Evolutionary conservation across 2,329 filamentous ascomycete species (phyloP), one percentile per base, ranked within the genome.

Genomic region (Neopestalotiopsis sp.): DNA sequence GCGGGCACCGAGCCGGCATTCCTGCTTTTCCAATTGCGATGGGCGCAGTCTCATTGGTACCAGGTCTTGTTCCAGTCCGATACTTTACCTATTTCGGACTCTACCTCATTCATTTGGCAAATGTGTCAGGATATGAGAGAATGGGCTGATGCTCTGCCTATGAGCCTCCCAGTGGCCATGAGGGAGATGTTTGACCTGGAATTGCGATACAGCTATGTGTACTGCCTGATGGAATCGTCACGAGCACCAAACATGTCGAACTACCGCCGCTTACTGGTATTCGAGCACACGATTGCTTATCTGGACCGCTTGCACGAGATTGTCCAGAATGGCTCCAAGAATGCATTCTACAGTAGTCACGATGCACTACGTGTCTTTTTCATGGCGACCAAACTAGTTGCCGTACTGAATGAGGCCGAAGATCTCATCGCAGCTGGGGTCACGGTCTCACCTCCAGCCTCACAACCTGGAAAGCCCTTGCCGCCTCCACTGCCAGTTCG

Each of bases 41-140:
- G 91, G 69, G 88, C 94, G 6, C 92, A 98, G 78, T 98, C 96
- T 0, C 87, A 88, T 64, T 97, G 94, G 89, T 98, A 98, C 75
- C 94, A 97, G 75, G 89, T 91, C 28, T 88, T 98, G 2, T 96
- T 96, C 76, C 94, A 96, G 75, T 92, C 91, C 20, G 92, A 92
- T 10, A 88, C 90, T 1, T 84, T 87, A 1, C 88, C 89, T n/a
- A 86, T 94, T 69, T 84, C 88, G 20, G 90, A 95, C 66, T 87
- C 93, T 1, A 86, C 91, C 12, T 86, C 87, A 0, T 94, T 92
- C 77, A 88, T 94, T 61, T 94, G 92, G 91, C 88, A 90, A 69
- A 90, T 90, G 80, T 95, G 92, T 75, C 85, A 90, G 61, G 87
- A 92, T 52, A 94, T 94, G 91, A 90, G 87, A 67, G 88, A 90